Base-by-base conservation (phyloP, 345 rosid species). In the Viola odorata region DNA sequence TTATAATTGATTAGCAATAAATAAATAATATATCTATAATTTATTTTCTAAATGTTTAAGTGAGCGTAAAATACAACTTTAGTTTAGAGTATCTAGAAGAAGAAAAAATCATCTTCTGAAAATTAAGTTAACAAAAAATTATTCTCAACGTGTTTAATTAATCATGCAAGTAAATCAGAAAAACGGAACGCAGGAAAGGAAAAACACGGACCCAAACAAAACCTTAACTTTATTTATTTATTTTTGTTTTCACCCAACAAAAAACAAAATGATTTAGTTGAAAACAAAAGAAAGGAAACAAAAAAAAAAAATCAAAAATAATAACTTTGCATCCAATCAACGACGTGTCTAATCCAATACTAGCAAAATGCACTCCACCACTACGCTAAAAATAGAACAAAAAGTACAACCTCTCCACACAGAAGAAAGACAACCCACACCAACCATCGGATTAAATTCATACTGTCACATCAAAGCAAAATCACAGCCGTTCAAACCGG, bases 391-490 rank as follows among this genome's bases (percentile, higher is more conserved):
- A 51, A 41, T 36, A 60, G 53, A 50, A 59, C 41, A 51, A 63
- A 61, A 53, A 58, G 37, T 56, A 60, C 50, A 16, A 17, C 36
- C 4, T 5, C 4, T 5, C 4, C 3, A 45, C 41, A 51, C 57
- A 41, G 39, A 15, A 50, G 50, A 15, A 15, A 8, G 7, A 50
- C 65, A 61, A n/a, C 9, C 56, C 37, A n/a, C 4, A 37, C 3
- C 0, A 0, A 57, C 85, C 81, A 74, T 80, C 57, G 0, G 79
- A 82, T 82, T 53, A 38, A 38, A 65, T 10, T 40, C 23, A 12
- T 6, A 23, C 3, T 23, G 7, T 7, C 42, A 36, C 8, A 6
- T 42, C 6, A 51, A 41, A 70, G 45, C 3, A 12, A 2, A 67
- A 72, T 57, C 65, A 16, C 11, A 37, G 64, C 76, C 78, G 73